phyloP scores from a whole-genome alignment of 2,329 filamentous ascomycete genomes.

The Pyricularia pennisetigena region DNA sequence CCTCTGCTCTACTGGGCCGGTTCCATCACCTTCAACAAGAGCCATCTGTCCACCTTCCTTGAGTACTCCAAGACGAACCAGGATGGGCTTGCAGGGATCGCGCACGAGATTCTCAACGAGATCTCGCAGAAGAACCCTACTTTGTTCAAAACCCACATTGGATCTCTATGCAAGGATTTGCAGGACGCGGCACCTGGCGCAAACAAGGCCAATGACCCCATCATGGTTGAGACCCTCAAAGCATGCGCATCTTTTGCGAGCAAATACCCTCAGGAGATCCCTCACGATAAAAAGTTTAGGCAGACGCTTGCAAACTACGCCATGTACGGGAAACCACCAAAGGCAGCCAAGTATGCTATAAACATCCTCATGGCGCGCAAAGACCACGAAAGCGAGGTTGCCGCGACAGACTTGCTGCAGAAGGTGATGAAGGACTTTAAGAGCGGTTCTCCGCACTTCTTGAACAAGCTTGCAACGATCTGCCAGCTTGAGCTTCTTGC shows the following conservation, averaged over 20 bases:
- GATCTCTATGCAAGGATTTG: constrained; percentile 81
- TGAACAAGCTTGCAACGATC: constrained; percentile 63
- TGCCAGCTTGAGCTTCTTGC: constrained; percentile 69
- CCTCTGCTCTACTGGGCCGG: constrained; percentile 77
- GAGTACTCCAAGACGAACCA: constrained; percentile 78
- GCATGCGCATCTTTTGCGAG: constrained; percentile 87
- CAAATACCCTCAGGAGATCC: constrained; percentile 76
- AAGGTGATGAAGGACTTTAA: constrained; percentile 65
- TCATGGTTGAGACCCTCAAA: constrained; percentile 83
- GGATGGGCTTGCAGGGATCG: constrained; percentile 64
- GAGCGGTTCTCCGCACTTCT: constrained; percentile 63
- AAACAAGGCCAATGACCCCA: constrained; percentile 55
- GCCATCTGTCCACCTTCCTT: constrained; percentile 85
- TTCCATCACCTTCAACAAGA: constrained; percentile 85
- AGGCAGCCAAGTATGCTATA: constrained; percentile 86
- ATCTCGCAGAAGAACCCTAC: constrained; percentile 85
- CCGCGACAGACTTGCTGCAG: constrained; percentile 72
- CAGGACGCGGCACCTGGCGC: constrained; percentile 69
- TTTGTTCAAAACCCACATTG: constrained; percentile 85
- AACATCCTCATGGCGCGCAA: constrained; percentile 74
- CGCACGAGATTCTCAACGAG: constrained; percentile 83
- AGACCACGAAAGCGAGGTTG: constrained; percentile 67
- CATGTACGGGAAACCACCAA: constrained; percentile 68
- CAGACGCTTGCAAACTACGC: constrained; percentile 78
- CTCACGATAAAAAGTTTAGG: constrained; percentile 68